Evolutionary conservation across 2,329 filamentous ascomycete genomes (phyloP).

Genomic region (Ophiostoma sp.): DNA sequence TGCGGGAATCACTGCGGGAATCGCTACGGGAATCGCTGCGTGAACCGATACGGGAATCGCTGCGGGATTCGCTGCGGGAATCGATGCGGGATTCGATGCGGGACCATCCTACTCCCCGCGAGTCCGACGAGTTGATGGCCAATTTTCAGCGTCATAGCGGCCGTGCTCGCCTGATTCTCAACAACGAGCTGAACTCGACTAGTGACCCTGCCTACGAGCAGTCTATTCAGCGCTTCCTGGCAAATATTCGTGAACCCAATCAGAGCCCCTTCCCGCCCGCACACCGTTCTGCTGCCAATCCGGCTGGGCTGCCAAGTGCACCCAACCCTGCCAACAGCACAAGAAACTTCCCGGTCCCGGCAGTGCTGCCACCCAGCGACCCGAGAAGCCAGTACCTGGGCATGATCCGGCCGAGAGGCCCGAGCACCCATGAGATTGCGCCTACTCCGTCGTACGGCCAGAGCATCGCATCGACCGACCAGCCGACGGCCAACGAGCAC

Average conservation of each 20-base stretch:
- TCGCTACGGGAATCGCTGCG: background rate
- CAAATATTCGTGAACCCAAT: constrained; percentile 8
- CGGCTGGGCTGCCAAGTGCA: background rate
- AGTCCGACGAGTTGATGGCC: background rate
- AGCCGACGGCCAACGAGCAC: constrained; percentile 7
- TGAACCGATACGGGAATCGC: background rate
- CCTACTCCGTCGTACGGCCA: constrained; percentile 15
- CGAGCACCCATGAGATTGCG: constrained; percentile 3
- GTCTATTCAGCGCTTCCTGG: constrained; percentile 12
- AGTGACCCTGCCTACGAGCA: background rate
- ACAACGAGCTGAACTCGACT: background rate
- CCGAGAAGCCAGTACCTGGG: background rate
- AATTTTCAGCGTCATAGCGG: background rate
- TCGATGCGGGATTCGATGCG: background rate
- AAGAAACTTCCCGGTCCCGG: background rate
- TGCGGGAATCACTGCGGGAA: background rate
- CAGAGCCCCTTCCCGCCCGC: background rate
- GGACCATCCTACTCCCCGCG: background rate
- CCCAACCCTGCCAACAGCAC: background rate
- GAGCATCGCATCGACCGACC: constrained; percentile 11
- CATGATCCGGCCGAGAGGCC: background rate
- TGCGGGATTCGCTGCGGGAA: background rate
- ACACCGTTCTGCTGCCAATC: background rate
- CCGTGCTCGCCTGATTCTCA: background rate
- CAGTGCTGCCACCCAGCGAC: background rate